Evolutionary conservation across 495 filamentous ascomycete species (phyloP), one percentile per base, ranked within the genome.

Genomic region (Penicillium subrubescens): DNA sequence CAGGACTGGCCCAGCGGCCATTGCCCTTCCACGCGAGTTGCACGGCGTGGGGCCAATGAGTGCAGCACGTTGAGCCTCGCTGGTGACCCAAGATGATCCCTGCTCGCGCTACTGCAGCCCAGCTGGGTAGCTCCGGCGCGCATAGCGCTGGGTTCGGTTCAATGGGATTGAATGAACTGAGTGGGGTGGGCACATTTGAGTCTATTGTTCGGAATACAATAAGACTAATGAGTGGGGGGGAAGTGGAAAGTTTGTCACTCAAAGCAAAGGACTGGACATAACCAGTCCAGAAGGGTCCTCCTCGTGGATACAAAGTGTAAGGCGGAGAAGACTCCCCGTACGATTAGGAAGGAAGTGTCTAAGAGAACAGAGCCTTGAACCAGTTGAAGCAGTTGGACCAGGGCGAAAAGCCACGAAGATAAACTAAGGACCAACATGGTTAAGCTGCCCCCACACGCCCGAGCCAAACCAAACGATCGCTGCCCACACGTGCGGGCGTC

Each of bases 401-500:
- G 39, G 39, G 15, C 15, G 17, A 17, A 5, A 7, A 43, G 39
- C 5, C 39, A 43, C 39, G 14, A 39, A 39, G 35, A 17, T 48
- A 48, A 10, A 12, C 44, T 43, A 43, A 43, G 15, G 3, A 19
- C n/a, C 8, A 10, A 48, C 11, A 23, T 23, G 21, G 44, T 48
- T 48, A 48, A 48, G 3, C 8, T 19, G 8, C 44, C 59, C 52
- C 60, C 63, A 66, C 63, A 29, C 5, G 23, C 14, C 10, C 29
- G 21, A 59, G 46, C 55, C 64, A 62, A 59, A 57, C 33, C 58
- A 11, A 41, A 25, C 31, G 37, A 34, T 31, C 33, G 33, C 53
- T 44, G 19, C 33, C 69, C 61, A 58, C 69, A 71, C 69, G 69
- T 71, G 69, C 69, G 50, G 63, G 50, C 19, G n/a, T 37, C 54